Evolutionary conservation across 352 stramenopile species (phyloP).

Genomic region (Blastocystis sp.): DNA sequence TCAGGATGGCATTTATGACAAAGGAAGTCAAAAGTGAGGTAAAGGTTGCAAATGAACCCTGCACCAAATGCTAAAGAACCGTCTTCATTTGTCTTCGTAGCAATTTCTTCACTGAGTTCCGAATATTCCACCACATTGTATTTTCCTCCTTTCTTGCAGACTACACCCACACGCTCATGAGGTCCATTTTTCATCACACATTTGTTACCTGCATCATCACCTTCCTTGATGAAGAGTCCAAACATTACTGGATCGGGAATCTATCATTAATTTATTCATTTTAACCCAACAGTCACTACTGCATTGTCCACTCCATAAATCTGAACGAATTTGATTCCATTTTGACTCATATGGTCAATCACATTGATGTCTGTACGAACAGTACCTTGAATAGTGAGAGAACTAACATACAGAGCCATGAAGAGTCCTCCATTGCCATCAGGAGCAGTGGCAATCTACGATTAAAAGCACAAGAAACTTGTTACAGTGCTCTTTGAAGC

Average conservation of each 20-base stretch:
- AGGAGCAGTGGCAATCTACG: constrained; percentile 77
- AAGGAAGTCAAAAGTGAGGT: constrained; percentile 75
- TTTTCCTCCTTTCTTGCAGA: constrained; percentile 78
- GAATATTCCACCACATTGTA: constrained; percentile 83
- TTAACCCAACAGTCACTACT: constrained; percentile 70
- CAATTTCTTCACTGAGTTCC: constrained; percentile 76
- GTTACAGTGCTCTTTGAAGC: constrained; percentile 22
- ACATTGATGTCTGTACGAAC: not conserved
- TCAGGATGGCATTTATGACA: not conserved
- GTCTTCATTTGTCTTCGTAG: constrained; percentile 73
- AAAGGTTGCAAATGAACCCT: constrained; percentile 84
- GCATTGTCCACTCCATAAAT: constrained; percentile 83
- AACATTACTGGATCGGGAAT: constrained; percentile 79
- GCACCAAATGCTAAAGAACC: constrained; percentile 77
- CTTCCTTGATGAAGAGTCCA: constrained; percentile 79
- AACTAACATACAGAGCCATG: constrained; percentile 66
- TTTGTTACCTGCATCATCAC: constrained; percentile 80
- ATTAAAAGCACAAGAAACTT: not conserved
- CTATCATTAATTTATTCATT: constrained; percentile 71
- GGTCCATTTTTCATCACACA: constrained; percentile 80
- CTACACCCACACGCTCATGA: constrained; percentile 78
- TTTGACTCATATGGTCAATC: constrained; percentile 73
- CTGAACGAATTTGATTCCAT: constrained; percentile 79
- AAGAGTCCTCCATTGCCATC: constrained; percentile 76
- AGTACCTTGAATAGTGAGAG: constrained; percentile 1